Evolutionary conservation across 2,329 filamentous ascomycete species (phyloP), one percentile per base, ranked within the genome.

Genomic region (Claviceps sp.): DNA sequence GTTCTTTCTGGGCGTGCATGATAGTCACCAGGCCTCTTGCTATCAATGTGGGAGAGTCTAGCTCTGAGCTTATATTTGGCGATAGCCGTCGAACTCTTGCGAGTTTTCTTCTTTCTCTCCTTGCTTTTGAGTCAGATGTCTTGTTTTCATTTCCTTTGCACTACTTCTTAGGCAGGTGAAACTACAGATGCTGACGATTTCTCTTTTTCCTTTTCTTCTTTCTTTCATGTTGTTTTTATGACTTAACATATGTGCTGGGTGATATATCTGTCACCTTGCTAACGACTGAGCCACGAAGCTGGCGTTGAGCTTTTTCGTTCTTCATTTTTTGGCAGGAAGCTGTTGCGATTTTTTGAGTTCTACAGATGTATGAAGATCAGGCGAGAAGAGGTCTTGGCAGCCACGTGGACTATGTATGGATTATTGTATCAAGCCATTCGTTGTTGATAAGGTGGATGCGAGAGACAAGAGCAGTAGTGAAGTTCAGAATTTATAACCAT

Each of bases 141-240:
- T 30, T 26, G 14, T 26, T 50, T 19, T 50, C 13, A 24, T 22
- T 43, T 47, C n/a, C 5, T 47, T 16, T 43, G 13, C 11, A 14
- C 14, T 19, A n/a, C 26, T 24, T 39, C 14, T 34, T 19, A 24
- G 26, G 26, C 17, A 22, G 17, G 26, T 24, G 14, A 19, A 50
- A 41, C n/a, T n/a, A n/a, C 26, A 24, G 30, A 38, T 62, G 60
- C 58, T 57, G 34, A 58, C 56, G 58, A 61, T 56, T 58, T 48
- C 50, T 53, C 42, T 39, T 56, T 26, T 37, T 11, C 5, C 22
- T 42, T 46, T 48, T 42, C 47, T 62, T 60, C 58, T 55, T 26
- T 59, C 56, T 59, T 62, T 58, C 47, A 45, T 55, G 30, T 14
- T 46, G 16, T 22, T 37, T 50, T 42, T 47, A 47, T 53, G 43